Percentiles rank a stretch among this genome's conserved stretches.
Conservation (phyloP, 805 yeast species). For the Nematodospora valgi region DNA sequence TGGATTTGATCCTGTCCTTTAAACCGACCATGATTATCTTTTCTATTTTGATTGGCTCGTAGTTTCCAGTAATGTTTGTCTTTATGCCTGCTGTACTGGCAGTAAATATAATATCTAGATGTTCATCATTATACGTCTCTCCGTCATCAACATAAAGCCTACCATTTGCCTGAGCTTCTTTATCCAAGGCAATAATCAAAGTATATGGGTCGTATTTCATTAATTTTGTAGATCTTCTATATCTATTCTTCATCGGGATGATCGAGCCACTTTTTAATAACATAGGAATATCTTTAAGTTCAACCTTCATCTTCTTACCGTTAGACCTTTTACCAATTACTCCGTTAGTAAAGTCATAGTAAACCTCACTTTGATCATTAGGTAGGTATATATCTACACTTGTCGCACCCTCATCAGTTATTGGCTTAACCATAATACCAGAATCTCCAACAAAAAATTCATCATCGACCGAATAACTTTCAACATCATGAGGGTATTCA, state of each 20-base stretch:
- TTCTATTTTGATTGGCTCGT: conserved; percentile 3
- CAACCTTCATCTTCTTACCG: conserved; percentile 16
- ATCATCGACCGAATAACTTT: conserved; percentile 65
- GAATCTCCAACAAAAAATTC: conserved; percentile 73
- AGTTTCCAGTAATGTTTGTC: too few species aligned
- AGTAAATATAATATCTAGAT: conserved; percentile 38
- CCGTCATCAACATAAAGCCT: conserved; percentile 82
- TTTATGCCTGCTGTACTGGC: too few species aligned
- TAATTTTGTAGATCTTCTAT: conserved; percentile 73
- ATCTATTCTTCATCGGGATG: conserved; percentile 62
- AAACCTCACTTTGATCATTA: conserved; percentile 39
- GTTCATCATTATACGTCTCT: conserved; percentile 63
- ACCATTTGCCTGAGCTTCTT: conserved; percentile 51
- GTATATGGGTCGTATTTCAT: conserved; percentile 83
- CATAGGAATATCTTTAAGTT: conserved; percentile 65
- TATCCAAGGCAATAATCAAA: conserved; percentile 55
- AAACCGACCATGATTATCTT: conserved; percentile 4
- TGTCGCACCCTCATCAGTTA: conserved; percentile 51
- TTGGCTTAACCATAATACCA: conserved; percentile 78
- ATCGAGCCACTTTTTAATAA: conserved; percentile 78
- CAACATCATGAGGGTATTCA: conserved; percentile 45
- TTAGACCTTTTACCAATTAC: too few species aligned
- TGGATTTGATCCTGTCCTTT: conserved; percentile 4
- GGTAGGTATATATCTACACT: conserved; percentile 50
- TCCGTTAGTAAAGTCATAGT: conserved; percentile 53